Evolutionary conservation across 192 early-diverging fungal genomes (phyloP), one percentile per base, ranked within the genome.

Genomic region (Coemansia reversa): DNA sequence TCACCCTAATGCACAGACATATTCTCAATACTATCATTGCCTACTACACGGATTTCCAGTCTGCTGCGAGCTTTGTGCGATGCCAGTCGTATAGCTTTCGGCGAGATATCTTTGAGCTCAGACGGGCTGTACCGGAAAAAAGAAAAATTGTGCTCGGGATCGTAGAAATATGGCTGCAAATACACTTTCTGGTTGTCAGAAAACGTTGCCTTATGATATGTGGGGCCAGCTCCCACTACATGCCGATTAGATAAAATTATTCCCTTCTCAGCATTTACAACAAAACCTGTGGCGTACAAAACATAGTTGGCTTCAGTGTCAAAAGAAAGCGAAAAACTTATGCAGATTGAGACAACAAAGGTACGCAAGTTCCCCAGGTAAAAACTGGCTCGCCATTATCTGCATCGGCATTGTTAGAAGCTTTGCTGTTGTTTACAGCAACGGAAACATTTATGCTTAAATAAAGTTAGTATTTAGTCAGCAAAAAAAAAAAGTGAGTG

Each of bases 61-160:
- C 91, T 90, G 12, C 89, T 88, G 49, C 83, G 85, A 20, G 87
- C 90, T 30, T 83, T 73, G 58, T 88, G 84, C 3, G 91, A 89
- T 23, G 81, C 81, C 28, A 93, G 75, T 23, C 82, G 68, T n/a
- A 77, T 71, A 5, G 65, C 65, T 33, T 33, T 67, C 6, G 75
- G 75, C 56, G 51, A 33, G 25, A 68, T 30, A 2, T 51, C 52
- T 42, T 67, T 67, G 53, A 93, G 86, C 63, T 88, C 84, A 16
- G 81, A 68, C 0, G 90, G 73, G 61, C 90, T 84, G 53, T 91
- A 93, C 74, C 86, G 83, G 70, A 91, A 83, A 59, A 93, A 89
- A 4, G 90, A 84, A 87, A 91, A 92, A 66, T 92, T 90, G 63
- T 92, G 89, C n/a, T 89, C 78, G 0, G 90, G 90, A 57, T 92